These are phyloP conservation scores for Umbelopsis sp. DNA, from an alignment of 192 early-diverging fungal species.

Conservation along the genomic window DNA sequence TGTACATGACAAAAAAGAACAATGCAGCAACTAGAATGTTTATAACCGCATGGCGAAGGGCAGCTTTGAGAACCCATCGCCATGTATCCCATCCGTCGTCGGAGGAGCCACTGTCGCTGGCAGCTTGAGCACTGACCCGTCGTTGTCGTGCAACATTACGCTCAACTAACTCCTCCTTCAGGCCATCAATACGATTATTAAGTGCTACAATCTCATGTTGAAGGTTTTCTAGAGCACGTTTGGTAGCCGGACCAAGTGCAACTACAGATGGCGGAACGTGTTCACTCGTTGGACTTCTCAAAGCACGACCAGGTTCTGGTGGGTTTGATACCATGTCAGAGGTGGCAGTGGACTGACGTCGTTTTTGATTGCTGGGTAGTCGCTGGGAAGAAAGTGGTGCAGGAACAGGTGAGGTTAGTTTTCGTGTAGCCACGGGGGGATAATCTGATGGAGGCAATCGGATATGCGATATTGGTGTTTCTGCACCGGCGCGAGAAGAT, in stretches of 20 bases:
- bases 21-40: constrained; percentile 4
- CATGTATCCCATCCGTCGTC: constrained; percentile 30
- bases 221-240: constrained; percentile 39
- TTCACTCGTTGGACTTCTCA: background rate
- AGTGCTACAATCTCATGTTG: constrained; percentile 38
- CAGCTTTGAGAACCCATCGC: constrained; percentile 34
- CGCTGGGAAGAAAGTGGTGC: background rate
- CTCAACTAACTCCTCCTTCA: constrained; percentile 34
- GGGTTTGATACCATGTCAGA: background rate
- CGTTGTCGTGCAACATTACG: constrained; percentile 17
- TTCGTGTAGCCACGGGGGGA: background rate
- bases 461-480: constrained; percentile 16
- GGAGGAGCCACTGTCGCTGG: background rate
- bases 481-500: constrained; percentile 11
- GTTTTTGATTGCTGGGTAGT: background rate
- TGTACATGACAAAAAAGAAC: constrained; percentile 16
- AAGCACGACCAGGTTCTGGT: background rate
- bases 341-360: background rate
- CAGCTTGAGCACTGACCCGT: background rate
- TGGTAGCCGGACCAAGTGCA: constrained; percentile 36
- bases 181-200: constrained; percentile 40
- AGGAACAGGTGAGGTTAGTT: background rate
- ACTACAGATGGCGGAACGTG: constrained; percentile 8
- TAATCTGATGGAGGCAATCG: constrained; percentile 13
- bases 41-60: constrained; percentile 3